Conservation (phyloP, 331 rosid genomes). For the Pyrus hybrid region DNA sequence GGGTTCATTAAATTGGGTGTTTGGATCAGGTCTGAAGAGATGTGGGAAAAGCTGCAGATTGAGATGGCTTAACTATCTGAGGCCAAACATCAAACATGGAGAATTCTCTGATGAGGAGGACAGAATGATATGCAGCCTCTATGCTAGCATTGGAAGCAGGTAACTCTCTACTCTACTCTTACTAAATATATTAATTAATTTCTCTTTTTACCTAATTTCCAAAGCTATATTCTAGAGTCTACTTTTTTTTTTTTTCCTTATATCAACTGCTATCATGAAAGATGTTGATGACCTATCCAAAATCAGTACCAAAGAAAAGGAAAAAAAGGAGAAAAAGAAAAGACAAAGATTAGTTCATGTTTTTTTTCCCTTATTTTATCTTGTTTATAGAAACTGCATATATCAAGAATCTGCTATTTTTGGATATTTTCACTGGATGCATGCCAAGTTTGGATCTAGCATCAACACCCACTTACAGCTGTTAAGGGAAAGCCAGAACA, state of each 20-base stretch:
- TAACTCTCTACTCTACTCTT: not conserved
- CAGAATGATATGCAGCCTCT: conserved; percentile 71
- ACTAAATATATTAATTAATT: not conserved
- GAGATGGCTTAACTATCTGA: conserved; percentile 93
- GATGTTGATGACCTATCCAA: conserved; percentile 11
- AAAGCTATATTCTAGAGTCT: not conserved
- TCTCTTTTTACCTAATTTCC: not conserved
- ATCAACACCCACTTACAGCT: conserved; percentile 13
- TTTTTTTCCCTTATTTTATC: not conserved
- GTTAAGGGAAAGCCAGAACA: conserved; percentile 1
- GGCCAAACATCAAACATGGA: conserved; percentile 94
- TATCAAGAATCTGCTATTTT: conserved; percentile 19
- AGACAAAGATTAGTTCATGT: not conserved
- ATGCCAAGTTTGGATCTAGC: conserved; percentile 35
- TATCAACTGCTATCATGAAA: conserved; percentile 1
- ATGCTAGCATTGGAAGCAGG: conserved; percentile 93
- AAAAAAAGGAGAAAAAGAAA: not conserved
- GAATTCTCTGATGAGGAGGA: conserved; percentile 92
- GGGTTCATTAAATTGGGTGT: not conserved
- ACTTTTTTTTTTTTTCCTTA: not conserved
- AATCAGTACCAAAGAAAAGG: conserved; percentile 9
- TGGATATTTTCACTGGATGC: conserved; percentile 27
- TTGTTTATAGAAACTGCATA: not conserved
- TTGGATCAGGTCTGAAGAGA: conserved; percentile 58
- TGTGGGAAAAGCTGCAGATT: conserved; percentile 95